Conservation (phyloP, 164 flowering plant genomes). For the Stephania japonica region DNA sequence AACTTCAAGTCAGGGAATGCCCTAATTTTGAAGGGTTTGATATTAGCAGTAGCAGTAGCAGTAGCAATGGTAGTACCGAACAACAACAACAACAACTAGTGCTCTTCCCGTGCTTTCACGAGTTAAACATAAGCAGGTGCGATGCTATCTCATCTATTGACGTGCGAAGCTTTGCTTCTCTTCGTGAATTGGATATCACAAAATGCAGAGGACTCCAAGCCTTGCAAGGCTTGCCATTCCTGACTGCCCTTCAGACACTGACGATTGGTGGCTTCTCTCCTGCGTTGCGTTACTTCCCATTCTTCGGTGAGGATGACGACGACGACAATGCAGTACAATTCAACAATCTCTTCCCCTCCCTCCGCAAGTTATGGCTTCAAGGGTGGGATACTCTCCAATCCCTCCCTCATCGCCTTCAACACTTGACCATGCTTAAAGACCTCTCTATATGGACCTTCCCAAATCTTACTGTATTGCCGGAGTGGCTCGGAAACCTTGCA, state of each 20-base stretch:
- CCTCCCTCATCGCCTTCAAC: neutral
- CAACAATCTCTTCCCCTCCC: neutral
- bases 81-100: too few species aligned
- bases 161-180: neutral
- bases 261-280: neutral
- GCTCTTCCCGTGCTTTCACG: neutral
- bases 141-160: neutral
- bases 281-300: neutral
- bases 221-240: neutral
- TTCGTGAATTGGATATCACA: neutral
- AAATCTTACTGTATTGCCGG: conserved; percentile 16
- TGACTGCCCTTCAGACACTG: neutral
- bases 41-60: too few species aligned
- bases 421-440: neutral
- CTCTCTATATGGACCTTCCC: neutral
- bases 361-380: neutral
- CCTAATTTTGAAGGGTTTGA: too few species aligned
- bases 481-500: conserved; percentile 14
- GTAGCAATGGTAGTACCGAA: too few species aligned
- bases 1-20: too few species aligned
- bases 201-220: neutral
- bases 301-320: neutral
- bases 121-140: too few species aligned
- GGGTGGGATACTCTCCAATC: neutral
- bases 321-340: too few species aligned